Evolutionary conservation across 2,329 filamentous ascomycete genomes (phyloP).

Genomic region (Talaromyces verruculosus): DNA sequence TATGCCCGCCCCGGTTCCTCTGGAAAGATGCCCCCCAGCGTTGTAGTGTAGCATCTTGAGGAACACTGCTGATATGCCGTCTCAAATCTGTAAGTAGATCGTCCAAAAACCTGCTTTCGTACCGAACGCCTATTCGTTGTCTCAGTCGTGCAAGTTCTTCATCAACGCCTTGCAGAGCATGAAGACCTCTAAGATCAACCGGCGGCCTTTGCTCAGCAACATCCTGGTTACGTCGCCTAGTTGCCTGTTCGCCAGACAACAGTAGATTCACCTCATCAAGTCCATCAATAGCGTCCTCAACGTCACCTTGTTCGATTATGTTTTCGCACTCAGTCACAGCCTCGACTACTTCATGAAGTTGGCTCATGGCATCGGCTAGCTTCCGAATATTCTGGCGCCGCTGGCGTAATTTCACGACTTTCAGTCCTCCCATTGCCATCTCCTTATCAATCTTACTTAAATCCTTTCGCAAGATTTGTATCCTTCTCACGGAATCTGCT

Average conservation of each 20-base stretch:
- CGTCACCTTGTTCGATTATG: slow-evolving; percentile 77
- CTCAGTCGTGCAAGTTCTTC: slow-evolving; percentile 74
- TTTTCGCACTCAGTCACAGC: slow-evolving; percentile 74
- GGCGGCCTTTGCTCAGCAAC: slow-evolving; percentile 37
- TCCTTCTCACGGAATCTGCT: slow-evolving; percentile 82
- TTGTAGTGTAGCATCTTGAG: slow-evolving; percentile 70
- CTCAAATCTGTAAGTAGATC: slow-evolving; percentile 77
- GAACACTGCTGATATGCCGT: slow-evolving; percentile 73
- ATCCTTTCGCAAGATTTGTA: slow-evolving; percentile 77
- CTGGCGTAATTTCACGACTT: slow-evolving; percentile 79
- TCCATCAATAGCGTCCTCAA: slow-evolving; percentile 74
- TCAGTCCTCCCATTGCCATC: slow-evolving; percentile 79
- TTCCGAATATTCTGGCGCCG: slow-evolving; percentile 81
- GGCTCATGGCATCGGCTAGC: slow-evolving; percentile 76
- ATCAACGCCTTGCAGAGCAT: slow-evolving; percentile 76
- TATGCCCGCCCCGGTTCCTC: slow-evolving; percentile 66
- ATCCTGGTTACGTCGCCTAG: slow-evolving; percentile 31
- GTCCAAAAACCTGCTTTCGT: slow-evolving; percentile 76
- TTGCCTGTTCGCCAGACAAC: slow-evolving; percentile 67
- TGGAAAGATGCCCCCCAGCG: slow-evolving; percentile 80
- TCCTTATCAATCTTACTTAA: slow-evolving; percentile 79
- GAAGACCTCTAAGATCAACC: slow-evolving; percentile 74
- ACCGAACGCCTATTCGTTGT: slow-evolving; percentile 79
- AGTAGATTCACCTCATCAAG: slow-evolving; percentile 78
- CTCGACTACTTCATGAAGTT: slow-evolving; percentile 76